These are phyloP conservation scores for Xylaria flabelliformis DNA, from an alignment of 495 filamentous ascomycete genomes.

Conservation along the genomic window DNA sequence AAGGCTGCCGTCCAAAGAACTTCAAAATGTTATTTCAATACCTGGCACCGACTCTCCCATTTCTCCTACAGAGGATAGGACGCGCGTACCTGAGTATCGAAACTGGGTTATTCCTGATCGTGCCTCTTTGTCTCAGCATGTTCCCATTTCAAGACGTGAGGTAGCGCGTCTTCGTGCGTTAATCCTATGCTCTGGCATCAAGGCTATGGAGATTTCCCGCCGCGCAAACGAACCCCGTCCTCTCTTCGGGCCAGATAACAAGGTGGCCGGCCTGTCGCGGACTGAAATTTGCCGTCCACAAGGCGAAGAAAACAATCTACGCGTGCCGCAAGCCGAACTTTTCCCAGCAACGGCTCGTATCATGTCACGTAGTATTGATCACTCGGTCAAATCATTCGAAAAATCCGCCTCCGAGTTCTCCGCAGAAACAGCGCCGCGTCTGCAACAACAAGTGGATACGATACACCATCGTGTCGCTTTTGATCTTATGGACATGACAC, in stretches of 20 bases:
- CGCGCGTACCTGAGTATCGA: conserved; percentile 52
- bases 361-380: conserved; percentile 63
- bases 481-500: conserved; percentile 62
- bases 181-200: conserved; percentile 82
- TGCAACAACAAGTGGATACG: conserved; percentile 46
- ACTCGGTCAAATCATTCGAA: conserved; percentile 60
- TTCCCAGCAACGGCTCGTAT: conserved; percentile 73
- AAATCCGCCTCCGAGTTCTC: conserved; percentile 54
- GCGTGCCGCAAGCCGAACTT: conserved; percentile 65
- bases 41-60: conserved; percentile 13
- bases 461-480: conserved; percentile 44
- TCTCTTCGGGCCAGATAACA: conserved; percentile 30
- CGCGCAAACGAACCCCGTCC: conserved; percentile 60
- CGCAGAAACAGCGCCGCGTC: conserved; percentile 37
- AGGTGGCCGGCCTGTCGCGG: conserved; percentile 36
- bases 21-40: conserved; percentile 37
- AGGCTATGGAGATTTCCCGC: conserved; percentile 77
- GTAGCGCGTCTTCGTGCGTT: conserved; percentile 76
- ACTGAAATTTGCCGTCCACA: conserved; percentile 43
- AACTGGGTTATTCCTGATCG: conserved; percentile 79
- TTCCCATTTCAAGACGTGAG: conserved; percentile 65
- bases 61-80: conserved; percentile 22
- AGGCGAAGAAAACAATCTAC: conserved; percentile 46
- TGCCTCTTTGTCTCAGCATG: conserved; percentile 46
- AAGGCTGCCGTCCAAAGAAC: conserved; percentile 29